phyloP scores from a whole-genome alignment of 495 filamentous ascomycete species.

The Tuber magnatum region DNA sequence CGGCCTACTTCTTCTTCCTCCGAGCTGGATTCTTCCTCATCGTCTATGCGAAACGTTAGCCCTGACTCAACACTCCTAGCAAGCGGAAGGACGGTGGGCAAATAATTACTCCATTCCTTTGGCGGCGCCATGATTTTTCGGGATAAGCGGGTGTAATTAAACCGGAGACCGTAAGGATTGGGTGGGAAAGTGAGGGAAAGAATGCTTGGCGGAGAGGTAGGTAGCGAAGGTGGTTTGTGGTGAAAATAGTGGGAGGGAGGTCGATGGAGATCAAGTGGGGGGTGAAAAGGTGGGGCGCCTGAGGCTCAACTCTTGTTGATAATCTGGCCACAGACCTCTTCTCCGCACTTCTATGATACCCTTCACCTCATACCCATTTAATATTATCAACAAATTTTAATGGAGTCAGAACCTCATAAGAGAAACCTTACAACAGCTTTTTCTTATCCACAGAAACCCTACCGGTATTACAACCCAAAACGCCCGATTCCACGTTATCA shows the following conservation, averaged over 20 bases:
- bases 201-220: not conserved
- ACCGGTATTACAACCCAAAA: not conserved
- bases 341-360: not conserved
- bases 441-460: not conserved
- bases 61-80: not conserved
- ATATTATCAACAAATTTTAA: not conserved
- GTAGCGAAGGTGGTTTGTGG: not conserved
- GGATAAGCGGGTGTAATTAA: not conserved
- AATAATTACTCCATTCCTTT: conserved; percentile 35
- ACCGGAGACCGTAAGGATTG: not conserved
- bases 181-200: not conserved
- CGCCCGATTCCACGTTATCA: not conserved
- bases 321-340: not conserved
- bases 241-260: not conserved
- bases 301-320: not conserved
- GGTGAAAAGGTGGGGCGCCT: not conserved
- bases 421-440: not conserved
- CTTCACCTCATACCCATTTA: no score
- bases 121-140: conserved; percentile 27
- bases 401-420: not conserved
- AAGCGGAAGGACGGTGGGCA: not conserved
- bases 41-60: conserved; percentile 12
- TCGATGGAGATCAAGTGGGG: not conserved
- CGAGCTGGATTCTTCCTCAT: conserved; percentile 13
- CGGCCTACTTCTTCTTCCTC: conserved; percentile 21